A percentile compares a stretch with the other conserved stretches of the same genome.
Evolutionary conservation across 2,329 filamentous ascomycete species (phyloP).

Genomic region (Colletotrichum sp.): DNA sequence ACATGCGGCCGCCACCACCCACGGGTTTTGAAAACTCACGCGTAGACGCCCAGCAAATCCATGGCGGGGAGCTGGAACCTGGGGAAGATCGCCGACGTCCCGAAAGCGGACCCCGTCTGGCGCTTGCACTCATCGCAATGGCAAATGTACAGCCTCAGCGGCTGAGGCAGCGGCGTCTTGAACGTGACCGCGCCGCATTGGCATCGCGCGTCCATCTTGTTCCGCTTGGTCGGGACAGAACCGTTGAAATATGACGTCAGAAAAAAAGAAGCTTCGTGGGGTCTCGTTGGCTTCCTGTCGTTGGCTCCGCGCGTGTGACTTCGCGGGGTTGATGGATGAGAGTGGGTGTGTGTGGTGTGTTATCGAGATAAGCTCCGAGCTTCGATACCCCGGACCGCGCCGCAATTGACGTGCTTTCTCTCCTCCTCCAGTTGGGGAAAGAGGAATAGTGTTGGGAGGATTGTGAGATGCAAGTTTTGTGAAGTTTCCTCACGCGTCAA

Average conservation of each 20-base stretch:
- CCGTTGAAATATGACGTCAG: not conserved
- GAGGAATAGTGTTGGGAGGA: not conserved
- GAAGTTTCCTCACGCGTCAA: not conserved
- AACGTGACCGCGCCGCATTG: slow-evolving; percentile 70
- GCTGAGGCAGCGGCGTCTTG: slow-evolving; percentile 63
- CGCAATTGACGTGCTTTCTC: not conserved
- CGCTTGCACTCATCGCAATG: slow-evolving; percentile 71
- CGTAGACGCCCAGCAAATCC: slow-evolving; percentile 57
- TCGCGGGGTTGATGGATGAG: not conserved
- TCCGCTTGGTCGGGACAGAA: not conserved
- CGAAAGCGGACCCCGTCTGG: slow-evolving; percentile 71
- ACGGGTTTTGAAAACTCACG: slow-evolving; percentile 42
- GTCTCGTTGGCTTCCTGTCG: not conserved
- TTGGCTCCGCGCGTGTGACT: not conserved
- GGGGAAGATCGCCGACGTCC: slow-evolving; percentile 73
- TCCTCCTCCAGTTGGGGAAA: not conserved
- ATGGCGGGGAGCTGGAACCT: slow-evolving; percentile 61
- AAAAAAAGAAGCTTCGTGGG: not conserved
- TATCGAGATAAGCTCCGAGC: not conserved
- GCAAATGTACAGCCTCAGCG: slow-evolving; percentile 72
- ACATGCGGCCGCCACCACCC: not conserved
- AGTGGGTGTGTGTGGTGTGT: not conserved
- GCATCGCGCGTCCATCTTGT: slow-evolving; percentile 62
- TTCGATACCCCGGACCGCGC: not conserved
- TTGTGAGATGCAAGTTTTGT: not conserved